Evolutionary conservation across 2,329 filamentous ascomycete genomes (phyloP).

Genomic region (Neospermospora avenae): DNA sequence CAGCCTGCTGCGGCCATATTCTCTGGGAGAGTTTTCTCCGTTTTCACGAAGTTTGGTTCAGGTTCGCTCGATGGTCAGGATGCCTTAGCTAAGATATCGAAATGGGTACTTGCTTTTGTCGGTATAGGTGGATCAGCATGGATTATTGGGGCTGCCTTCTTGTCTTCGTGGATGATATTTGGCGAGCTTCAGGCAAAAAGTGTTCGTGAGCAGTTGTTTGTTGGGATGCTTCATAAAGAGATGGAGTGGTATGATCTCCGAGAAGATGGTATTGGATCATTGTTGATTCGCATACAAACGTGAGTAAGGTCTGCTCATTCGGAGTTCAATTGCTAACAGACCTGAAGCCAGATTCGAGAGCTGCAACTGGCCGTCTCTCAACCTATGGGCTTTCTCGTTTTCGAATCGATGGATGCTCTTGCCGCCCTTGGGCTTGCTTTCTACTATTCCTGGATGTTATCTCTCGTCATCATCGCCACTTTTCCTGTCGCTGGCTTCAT

Average conservation of each 20-base stretch:
- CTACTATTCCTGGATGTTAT: constrained; percentile 79
- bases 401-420: constrained; percentile 60
- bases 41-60: constrained; percentile 63
- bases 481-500: constrained; percentile 64
- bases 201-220: constrained; percentile 64
- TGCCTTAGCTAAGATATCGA: constrained; percentile 54
- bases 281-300: constrained; percentile 72
- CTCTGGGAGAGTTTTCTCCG: constrained; percentile 71
- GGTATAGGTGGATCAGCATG: constrained; percentile 63
- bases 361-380: constrained; percentile 78
- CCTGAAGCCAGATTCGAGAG: constrained; percentile 74
- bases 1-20: constrained; percentile 66
- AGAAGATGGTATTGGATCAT: constrained; percentile 66
- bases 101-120: constrained; percentile 60
- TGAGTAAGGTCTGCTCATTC: constrained; percentile 42
- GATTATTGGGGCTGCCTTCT: constrained; percentile 63
- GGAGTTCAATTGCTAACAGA: background rate
- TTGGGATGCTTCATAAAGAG: constrained; percentile 65
- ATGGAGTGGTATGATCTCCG: constrained; percentile 80
- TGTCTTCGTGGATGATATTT: constrained; percentile 70
- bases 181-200: constrained; percentile 75
- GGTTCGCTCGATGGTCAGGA: constrained; percentile 47
- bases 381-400: constrained; percentile 67
- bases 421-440: constrained; percentile 70
- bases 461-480: constrained; percentile 71